Evolutionary conservation across 495 filamentous ascomycete species (phyloP).

Genomic region (Penicillium silybi): DNA sequence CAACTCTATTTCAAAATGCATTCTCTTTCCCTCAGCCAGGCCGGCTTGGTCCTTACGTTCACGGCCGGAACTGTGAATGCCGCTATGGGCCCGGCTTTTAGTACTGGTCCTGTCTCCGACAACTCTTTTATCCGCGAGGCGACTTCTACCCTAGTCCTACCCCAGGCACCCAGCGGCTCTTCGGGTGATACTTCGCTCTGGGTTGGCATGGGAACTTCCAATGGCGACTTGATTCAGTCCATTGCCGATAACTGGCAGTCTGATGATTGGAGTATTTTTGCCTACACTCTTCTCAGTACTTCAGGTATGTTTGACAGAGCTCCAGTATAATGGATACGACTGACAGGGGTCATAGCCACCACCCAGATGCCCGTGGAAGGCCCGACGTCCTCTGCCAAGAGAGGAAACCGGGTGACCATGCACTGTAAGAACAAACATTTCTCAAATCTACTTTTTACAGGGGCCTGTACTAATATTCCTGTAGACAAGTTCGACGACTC

Average conservation of each 20-base stretch:
- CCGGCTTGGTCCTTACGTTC: conserved; percentile 6
- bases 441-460: background rate
- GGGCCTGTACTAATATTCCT: background rate
- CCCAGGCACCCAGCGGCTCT: conserved; percentile 24
- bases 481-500: conserved; percentile 36
- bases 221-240: conserved; percentile 37
- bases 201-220: conserved; percentile 38
- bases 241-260: conserved; percentile 28
- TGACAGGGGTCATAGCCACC: conserved; percentile 14
- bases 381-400: conserved; percentile 12
- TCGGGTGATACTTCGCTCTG: conserved; percentile 28
- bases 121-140: conserved; percentile 34
- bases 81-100: conserved; percentile 31
- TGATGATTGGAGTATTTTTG: conserved; percentile 25
- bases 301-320: conserved; percentile 27
- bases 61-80: conserved; percentile 15
- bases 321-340: no score
- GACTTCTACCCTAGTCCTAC: conserved; percentile 34
- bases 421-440: conserved; percentile 25
- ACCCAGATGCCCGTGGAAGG: conserved; percentile 30
- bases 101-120: conserved; percentile 32
- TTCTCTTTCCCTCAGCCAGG: conserved; percentile 9
- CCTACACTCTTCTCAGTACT: conserved; percentile 24
- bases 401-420: conserved; percentile 28
- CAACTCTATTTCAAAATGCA: background rate